These are phyloP conservation scores for Candida buenavistaensis DNA, from an alignment of 1,139 yeast species.

Conservation along the genomic window DNA sequence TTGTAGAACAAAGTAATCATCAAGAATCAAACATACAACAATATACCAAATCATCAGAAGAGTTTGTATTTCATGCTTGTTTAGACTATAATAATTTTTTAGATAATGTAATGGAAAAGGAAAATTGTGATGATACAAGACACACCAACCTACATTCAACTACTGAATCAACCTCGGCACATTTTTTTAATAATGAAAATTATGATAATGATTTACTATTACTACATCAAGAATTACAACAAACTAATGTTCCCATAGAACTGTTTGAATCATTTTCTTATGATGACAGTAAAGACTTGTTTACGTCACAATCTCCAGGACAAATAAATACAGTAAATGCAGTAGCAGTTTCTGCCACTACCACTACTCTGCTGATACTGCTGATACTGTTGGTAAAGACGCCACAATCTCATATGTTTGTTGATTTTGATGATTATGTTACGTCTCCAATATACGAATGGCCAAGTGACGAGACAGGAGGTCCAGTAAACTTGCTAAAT, in stretches of 20 bases:
- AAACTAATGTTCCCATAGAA: conserved; percentile 5
- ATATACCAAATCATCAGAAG: conserved; percentile 2
- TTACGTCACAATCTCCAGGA: conserved; percentile 3
- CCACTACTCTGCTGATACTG: conserved; percentile 9
- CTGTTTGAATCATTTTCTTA: conserved; percentile 7
- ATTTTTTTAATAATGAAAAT: conserved; percentile 5
- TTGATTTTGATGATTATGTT: conserved; percentile 11
- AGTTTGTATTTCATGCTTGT: conserved; percentile 3
- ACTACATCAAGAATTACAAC: conserved; percentile 6
- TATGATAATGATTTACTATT: conserved; percentile 6
- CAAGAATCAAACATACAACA: not conserved
- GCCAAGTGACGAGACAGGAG: conserved; percentile 16
- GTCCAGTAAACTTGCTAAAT: conserved; percentile 11
- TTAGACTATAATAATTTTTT: conserved; percentile 5
- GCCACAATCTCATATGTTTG: conserved; percentile 7
- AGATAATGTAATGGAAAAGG: conserved; percentile 5
- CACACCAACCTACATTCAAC: not conserved
- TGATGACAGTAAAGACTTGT: conserved; percentile 4
- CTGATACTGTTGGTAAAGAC: conserved; percentile 8
- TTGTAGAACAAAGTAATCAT: conserved; percentile 9
- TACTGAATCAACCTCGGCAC: not conserved
- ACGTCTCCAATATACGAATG: conserved; percentile 16
- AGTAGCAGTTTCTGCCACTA: conserved; percentile 4
- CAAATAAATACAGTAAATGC: conserved; percentile 3
- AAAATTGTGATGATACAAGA: conserved; percentile 1